Evolutionary conservation across 2,329 filamentous ascomycete species (phyloP).

Genomic region (Aspergillus pseudoviridinutans): DNA sequence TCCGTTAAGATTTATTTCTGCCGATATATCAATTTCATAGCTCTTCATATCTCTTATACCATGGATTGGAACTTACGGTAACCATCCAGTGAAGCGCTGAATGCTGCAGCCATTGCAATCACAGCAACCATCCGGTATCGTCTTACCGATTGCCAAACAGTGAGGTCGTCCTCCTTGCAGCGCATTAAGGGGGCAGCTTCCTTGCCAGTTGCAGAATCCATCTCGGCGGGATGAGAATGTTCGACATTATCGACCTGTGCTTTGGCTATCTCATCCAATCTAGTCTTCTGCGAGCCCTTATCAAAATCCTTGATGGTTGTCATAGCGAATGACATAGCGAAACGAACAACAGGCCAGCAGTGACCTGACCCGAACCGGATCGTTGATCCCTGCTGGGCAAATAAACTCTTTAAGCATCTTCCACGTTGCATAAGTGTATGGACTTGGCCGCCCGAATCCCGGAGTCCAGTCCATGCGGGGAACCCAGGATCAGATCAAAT

Average conservation of each 20-base stretch:
- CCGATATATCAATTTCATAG: background rate
- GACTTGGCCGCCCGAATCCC: too few relatives aligned
- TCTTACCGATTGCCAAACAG: conserved; percentile 36
- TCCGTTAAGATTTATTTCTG: conserved; percentile 34
- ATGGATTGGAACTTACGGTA: conserved; percentile 29
- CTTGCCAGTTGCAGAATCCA: background rate
- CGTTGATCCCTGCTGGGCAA: too few relatives aligned
- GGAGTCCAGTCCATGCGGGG: too few relatives aligned
- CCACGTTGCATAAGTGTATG: too few relatives aligned
- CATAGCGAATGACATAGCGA: too few relatives aligned
- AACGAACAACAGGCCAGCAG: too few relatives aligned
- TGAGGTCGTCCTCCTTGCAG: conserved; percentile 35
- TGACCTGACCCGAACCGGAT: too few relatives aligned
- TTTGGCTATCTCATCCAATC: too few relatives aligned
- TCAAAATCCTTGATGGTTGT: too few relatives aligned
- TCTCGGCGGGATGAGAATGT: background rate
- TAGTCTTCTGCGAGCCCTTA: too few relatives aligned
- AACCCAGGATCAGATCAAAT: too few relatives aligned
- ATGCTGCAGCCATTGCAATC: conserved; percentile 41
- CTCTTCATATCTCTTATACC: background rate
- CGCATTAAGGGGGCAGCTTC: conserved; percentile 25
- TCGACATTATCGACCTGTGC: background rate
- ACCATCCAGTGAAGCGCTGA: conserved; percentile 41
- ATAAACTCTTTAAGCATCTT: too few relatives aligned
- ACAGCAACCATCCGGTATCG: conserved; percentile 33